These are phyloP conservation scores for Rhodomyrtus psidioides DNA, from an alignment of 441 rosid species.

Conservation along the genomic window DNA sequence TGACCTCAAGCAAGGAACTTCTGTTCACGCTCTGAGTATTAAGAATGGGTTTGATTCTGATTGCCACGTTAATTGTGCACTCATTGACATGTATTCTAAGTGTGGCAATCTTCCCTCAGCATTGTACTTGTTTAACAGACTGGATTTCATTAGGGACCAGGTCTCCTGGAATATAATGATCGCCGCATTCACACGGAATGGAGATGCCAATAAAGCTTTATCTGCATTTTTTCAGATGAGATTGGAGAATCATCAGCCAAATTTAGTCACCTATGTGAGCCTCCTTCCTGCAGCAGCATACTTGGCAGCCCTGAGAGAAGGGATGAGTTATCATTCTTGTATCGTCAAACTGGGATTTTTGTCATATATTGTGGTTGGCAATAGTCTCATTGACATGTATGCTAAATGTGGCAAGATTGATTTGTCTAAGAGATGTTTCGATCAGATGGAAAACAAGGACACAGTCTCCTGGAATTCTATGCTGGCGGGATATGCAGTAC, in stretches of 20 bases:
- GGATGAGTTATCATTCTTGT: slow-evolving; percentile 41
- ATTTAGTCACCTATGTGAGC: slow-evolving; percentile 35
- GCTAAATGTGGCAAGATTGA: slow-evolving; percentile 54
- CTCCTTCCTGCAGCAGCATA: slow-evolving; percentile 40
- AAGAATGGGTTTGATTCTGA: slow-evolving; percentile 9
- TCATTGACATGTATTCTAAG: slow-evolving; percentile 10
- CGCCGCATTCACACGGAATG: slow-evolving; percentile 22
- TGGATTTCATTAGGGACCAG: not conserved
- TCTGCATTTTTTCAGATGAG: slow-evolving; percentile 37
- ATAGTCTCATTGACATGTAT: slow-evolving; percentile 56
- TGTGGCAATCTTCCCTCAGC: slow-evolving; percentile 1
- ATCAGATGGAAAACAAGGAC: slow-evolving; percentile 35
- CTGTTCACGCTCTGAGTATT: slow-evolving; percentile 1
- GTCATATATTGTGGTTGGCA: slow-evolving; percentile 21
- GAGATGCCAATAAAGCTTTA: slow-evolving; percentile 44
- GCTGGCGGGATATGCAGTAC: slow-evolving; percentile 50
- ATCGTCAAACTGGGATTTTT: slow-evolving; percentile 31
- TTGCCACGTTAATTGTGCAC: slow-evolving; percentile 3
- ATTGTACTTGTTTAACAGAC: not conserved
- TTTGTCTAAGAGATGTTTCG: slow-evolving; percentile 25
- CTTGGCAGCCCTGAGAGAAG: slow-evolving; percentile 32
- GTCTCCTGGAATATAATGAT: slow-evolving; percentile 14
- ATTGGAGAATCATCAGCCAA: slow-evolving; percentile 30
- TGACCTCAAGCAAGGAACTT: slow-evolving; percentile 21
- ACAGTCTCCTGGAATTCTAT: slow-evolving; percentile 46